Evolutionary conservation across 768 basidiomycete species (phyloP), one percentile per base, ranked within the genome.

Genomic region (Tricholoma hemisulphureum): DNA sequence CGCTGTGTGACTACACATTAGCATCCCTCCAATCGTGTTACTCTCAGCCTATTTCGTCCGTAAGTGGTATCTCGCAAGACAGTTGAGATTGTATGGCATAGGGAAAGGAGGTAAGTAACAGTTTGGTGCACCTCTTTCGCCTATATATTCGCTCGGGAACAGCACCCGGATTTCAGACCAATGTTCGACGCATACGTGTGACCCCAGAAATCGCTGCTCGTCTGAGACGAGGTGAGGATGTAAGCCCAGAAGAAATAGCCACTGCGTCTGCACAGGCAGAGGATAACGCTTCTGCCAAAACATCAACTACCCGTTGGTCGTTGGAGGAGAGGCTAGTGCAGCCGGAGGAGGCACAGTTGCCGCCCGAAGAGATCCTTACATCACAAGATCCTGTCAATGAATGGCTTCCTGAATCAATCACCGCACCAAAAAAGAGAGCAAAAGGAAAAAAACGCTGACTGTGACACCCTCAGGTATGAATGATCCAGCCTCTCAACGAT

Each of bases 131-230:
- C 43, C 23, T 24, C 28, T 43, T 23, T 23, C 24, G n/a, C 28
- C 32, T 63, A 13, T 58, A 20, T 51, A 53, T n/a, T 43, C 31
- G 14, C 14, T 29, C 31, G 20, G n/a, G n/a, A 37, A 35, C 29
- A 82, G 82, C 83, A 1, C 77, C 78, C 2, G 83, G 83, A 6
- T 84, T 84, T 66, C 82, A 83, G 65, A 84, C 83, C 0, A 78
- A 75, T 53, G 82, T 84, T 37, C 73, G 73, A 35, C 71, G 71
- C 34, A 71, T 84, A 21, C 80, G 78, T 21, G 74, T 84, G 52
- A 80, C 83, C 2, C 81, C 83, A 3, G 82, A 82, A 63, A 80
- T 84, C 39, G 81, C 81, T 21, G 81, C 77, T 4, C 79, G 83
- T 11, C 70, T 84, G 28, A 67, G 77, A 48, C 69, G 80, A 43